Base-by-base conservation (phyloP, 495 filamentous ascomycete genomes). In the Neurospora pannonica region DNA sequence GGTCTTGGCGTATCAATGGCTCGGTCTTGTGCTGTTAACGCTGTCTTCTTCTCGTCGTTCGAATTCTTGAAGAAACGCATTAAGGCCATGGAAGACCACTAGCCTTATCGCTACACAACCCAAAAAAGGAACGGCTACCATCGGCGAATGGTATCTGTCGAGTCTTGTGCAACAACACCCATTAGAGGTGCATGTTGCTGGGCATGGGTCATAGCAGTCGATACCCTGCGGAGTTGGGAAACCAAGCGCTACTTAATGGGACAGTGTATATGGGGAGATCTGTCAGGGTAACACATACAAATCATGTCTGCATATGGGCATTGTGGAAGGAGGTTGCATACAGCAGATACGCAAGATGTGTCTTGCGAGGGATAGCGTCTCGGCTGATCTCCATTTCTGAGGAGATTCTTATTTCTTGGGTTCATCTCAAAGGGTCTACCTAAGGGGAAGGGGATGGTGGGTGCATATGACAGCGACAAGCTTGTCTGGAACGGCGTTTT, bases 1-100 rank as follows among this genome's bases (percentile, higher is more conserved):
- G 93, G 93, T 31, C 86, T 96, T 19, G 91, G 90, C 24, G 93
- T 96, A 34, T 94, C 92, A 17, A 93, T 95, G 90, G 86, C 86
- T 71, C 88, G 93, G 39, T 93, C 92, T 38, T 93, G 89, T 48
- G 84, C 85, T 21, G 86, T 94, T 72, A 94, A 94, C 79, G 90
- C 92, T 48, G 90, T 94, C 74, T 94, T 94, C 84, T 94, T 94
- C 81, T 91, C 89, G 39, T 89, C 88, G 60, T 94, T 93, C 78
- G 92, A 94, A 82, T 89, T 90, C 77, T 82, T 92, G 72, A 94
- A 93, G 87, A 91, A 91, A 80, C 84, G 84, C 73, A 88, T 92
- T 83, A 91, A 91, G 82, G 81, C 83, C 13, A 79, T 90, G 72
- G 84, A 90, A 70, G 84, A 87, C 46, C 46, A 71, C 8, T 76